Base-by-base conservation (phyloP, 495 filamentous ascomycete genomes). In the Hyaloscypha finlandica region DNA sequence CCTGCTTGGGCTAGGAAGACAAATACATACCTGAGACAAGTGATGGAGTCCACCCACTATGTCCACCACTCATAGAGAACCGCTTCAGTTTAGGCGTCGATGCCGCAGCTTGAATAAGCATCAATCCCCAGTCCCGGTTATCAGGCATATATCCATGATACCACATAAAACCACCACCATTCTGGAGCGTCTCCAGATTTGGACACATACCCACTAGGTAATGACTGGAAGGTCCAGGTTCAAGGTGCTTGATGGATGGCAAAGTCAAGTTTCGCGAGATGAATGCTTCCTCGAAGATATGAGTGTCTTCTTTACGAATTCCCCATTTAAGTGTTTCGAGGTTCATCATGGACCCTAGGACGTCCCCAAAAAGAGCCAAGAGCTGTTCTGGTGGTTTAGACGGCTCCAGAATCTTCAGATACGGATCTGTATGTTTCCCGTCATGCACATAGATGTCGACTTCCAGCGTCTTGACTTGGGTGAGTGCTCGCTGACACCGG, bases 101-200 rank as follows among this genome's bases (percentile, higher is more conserved):
- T 25, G 22, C 33, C 8, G 59, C 59, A 48, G 59, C 12, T 39
- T 61, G 59, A 29, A 61, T 61, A 48, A 61, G 20, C 59, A 61
- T n/a, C 39, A 61, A 61, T 11, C 59, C 37, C 59, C 59, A 61
- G 25, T 61, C 59, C 4, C 59, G 59, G 19, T 48, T 29, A 51
- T 61, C 59, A 39, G 59, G 59, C 59, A 61, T 61, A 48, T 61
- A 51, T 11, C 59, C 59, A 61, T 45, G 31, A 51, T 45, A 42
- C 59, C 59, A 61, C n/a, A 25, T 29, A 16, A 8, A 45, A 19
- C 59, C 37, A 48, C 59, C 59, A 39, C 59, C 59, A 51, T 25
- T 61, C 37, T 61, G 2, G 19, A 61, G 59, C 39, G 2, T 48
- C 20, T 45, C 59, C 6, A 61, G 29, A 45, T 61, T 61, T 35